A percentile compares a stretch with the other conserved stretches of the same genome.
phyloP scores from a whole-genome alignment of 805 yeast species.

The Yarrowia porcina region DNA sequence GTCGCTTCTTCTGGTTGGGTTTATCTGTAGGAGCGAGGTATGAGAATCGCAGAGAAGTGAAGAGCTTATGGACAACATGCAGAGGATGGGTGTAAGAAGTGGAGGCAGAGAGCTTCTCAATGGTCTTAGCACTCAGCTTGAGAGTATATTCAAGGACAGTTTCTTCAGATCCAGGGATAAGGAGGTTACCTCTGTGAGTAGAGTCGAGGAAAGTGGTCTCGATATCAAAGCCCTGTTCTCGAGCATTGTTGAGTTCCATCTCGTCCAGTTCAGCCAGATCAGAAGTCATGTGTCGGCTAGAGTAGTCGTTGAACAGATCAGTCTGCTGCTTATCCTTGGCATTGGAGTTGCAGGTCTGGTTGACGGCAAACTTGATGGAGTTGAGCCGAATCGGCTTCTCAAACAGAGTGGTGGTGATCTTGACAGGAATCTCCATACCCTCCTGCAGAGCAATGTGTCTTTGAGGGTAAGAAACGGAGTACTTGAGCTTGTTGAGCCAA shows the following conservation, averaged over 20 bases:
- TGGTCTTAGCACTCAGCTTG: background rate
- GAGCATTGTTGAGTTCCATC: conserved; percentile 14
- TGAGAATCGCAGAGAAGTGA: conserved; percentile 20
- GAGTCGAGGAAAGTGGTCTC: conserved; percentile 21
- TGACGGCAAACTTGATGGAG: conserved; percentile 9
- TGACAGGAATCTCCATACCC: conserved; percentile 10
- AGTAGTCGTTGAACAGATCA: background rate
- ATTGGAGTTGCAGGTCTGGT: conserved; percentile 13
- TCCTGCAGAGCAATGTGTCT: conserved; percentile 8
- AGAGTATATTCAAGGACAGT: conserved; percentile 15
- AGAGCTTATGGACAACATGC: conserved; percentile 12
- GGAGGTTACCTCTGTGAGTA: conserved; percentile 3
- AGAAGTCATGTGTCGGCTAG: background rate
- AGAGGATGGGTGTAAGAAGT: conserved; percentile 9
- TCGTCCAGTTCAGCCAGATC: conserved; percentile 16
- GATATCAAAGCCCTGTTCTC: conserved; percentile 7
- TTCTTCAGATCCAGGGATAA: conserved; percentile 17
- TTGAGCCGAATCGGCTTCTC: conserved; percentile 21
- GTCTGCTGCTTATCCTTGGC: conserved; percentile 10
- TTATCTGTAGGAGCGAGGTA: conserved; percentile 25
- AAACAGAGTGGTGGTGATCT: conserved; percentile 4
- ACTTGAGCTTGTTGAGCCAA: conserved; percentile 20
- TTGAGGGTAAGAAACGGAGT: conserved; percentile 13
- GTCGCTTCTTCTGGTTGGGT: conserved; percentile 12
- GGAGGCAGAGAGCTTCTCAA: conserved; percentile 10